Conservation (phyloP, 192 early-diverging fungal genomes). For the Gaertneriomyces sp. region DNA sequence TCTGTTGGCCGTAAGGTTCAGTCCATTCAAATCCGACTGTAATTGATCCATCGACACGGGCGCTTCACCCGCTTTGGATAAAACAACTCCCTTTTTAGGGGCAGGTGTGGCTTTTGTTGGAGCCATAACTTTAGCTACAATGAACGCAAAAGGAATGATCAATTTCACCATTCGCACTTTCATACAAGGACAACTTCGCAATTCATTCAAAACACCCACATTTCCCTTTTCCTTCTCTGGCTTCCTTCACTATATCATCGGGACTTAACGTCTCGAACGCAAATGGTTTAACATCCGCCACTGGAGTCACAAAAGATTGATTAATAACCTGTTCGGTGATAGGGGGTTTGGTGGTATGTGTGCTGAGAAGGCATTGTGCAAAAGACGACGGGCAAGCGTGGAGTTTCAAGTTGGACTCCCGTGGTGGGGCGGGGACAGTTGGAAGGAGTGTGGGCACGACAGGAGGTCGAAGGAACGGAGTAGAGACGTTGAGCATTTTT, state of each 20-base stretch:
- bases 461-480: not conserved
- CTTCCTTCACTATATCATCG: constrained; percentile 70
- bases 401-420: constrained; percentile 2
- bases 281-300: constrained; percentile 44
- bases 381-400: constrained; percentile 25
- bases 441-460: not conserved
- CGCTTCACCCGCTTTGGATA: not conserved
- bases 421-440: not conserved
- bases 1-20: constrained; percentile 2
- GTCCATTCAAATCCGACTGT: constrained; percentile 11
- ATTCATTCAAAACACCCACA: constrained; percentile 9
- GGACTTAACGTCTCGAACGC: constrained; percentile 77
- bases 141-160: constrained; percentile 23
- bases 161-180: constrained; percentile 43
- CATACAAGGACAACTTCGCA: constrained; percentile 54
- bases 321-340: not conserved
- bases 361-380: constrained; percentile 19
- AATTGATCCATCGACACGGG: constrained; percentile 11
- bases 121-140: not conserved
- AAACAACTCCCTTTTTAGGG: not conserved
- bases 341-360: not conserved
- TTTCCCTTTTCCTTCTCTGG: constrained; percentile 34
- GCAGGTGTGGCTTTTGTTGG: constrained; percentile 2
- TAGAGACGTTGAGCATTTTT: not conserved
- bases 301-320: constrained; percentile 1